Evolutionary conservation across 495 filamentous ascomycete genomes (phyloP).

Genomic region (Neurospora tetrasperma): DNA sequence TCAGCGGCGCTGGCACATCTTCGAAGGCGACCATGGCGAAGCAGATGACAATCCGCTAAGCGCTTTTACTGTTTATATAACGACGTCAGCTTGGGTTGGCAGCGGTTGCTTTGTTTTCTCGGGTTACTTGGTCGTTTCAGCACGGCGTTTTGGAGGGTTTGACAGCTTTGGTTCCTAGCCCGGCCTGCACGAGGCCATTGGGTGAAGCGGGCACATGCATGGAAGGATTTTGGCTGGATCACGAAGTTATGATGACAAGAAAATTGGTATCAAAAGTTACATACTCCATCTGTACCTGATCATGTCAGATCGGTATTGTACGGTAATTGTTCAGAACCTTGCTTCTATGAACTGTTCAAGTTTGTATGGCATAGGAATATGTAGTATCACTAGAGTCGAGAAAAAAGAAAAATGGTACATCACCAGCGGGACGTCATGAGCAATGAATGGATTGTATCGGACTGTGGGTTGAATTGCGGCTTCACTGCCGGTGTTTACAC

Average conservation of each 20-base stretch:
- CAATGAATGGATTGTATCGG: not conserved
- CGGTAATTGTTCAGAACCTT: not conserved
- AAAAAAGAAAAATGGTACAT: not conserved
- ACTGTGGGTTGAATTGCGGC: not conserved
- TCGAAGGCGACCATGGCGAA: conserved; percentile 65
- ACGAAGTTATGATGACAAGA: not conserved
- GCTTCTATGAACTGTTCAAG: conserved; percentile 1
- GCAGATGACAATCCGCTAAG: conserved; percentile 94
- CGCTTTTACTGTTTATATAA: not conserved
- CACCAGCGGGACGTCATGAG: not conserved
- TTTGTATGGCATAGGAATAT: not conserved
- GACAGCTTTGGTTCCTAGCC: not conserved
- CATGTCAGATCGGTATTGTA: not conserved
- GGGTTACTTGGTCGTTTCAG: conserved; percentile 31
- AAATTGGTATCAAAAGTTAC: not conserved
- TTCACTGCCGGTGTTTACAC: not conserved
- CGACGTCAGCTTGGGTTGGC: conserved; percentile 13
- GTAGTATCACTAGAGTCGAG: not conserved
- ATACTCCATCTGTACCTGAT: not conserved
- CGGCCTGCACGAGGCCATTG: not conserved
- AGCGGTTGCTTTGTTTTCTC: conserved; percentile 33
- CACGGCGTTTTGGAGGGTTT: conserved; percentile 28
- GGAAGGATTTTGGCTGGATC: not conserved
- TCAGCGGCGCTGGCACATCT: conserved; percentile 45
- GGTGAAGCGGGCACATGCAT: not conserved